phyloP scores from a whole-genome alignment of 768 basidiomycete species.

The Hygrocybe coccinea region DNA sequence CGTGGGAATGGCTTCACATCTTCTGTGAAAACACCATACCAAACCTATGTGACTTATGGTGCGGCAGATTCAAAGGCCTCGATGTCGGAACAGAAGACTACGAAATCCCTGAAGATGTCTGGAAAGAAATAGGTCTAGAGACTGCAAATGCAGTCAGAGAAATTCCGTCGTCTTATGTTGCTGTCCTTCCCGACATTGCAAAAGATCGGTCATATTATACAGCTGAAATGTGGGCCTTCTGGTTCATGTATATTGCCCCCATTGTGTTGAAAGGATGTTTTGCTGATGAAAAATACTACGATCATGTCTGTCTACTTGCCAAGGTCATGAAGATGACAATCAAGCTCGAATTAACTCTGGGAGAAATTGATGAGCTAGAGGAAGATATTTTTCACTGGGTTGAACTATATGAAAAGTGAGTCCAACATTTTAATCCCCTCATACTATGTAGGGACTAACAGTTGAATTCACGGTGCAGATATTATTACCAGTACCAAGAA shows the following conservation, averaged over 20 bases:
- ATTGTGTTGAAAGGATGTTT: slow-evolving; percentile 33
- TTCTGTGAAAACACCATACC: slow-evolving; percentile 39
- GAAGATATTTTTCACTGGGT: slow-evolving; percentile 33
- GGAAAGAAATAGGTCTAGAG: slow-evolving; percentile 35
- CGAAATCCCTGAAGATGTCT: slow-evolving; percentile 20
- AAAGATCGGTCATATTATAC: slow-evolving; percentile 25
- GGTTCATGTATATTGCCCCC: slow-evolving; percentile 35
- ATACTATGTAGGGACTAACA: neutral
- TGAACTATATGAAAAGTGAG: slow-evolving; percentile 35
- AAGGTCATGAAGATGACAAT: slow-evolving; percentile 34
- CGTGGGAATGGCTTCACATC: slow-evolving; percentile 45
- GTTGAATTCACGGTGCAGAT: slow-evolving; percentile 10
- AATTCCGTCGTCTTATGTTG: slow-evolving; percentile 33
- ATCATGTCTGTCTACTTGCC: slow-evolving; percentile 33
- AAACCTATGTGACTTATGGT: slow-evolving; percentile 37
- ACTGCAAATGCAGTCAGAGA: slow-evolving; percentile 20
- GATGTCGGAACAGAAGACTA: slow-evolving; percentile 29
- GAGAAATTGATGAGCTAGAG: slow-evolving; percentile 25
- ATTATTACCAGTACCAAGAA: slow-evolving; percentile 31
- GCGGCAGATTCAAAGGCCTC: slow-evolving; percentile 36
- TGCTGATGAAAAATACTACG: slow-evolving; percentile 28
- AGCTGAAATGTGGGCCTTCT: slow-evolving; percentile 37
- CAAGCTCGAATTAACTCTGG: slow-evolving; percentile 24
- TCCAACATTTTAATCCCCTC: neutral
- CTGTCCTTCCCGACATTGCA: slow-evolving; percentile 24